A percentile compares a stretch with the other conserved stretches of the same genome.
These are phyloP conservation scores for Neoboletus magnificus DNA, from an alignment of 768 basidiomycete species.

Conservation along the genomic window DNA sequence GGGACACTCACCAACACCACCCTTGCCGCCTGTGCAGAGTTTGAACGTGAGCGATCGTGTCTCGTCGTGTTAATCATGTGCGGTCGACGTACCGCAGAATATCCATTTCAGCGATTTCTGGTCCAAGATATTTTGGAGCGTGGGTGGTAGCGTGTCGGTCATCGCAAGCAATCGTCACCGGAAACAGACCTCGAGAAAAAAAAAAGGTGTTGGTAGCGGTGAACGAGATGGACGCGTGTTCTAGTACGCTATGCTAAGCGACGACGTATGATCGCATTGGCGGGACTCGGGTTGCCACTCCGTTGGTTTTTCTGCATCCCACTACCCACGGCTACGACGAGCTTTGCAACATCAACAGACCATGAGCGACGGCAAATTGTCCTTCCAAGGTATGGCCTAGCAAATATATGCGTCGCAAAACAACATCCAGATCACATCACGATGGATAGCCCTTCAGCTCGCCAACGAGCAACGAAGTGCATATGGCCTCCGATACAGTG, in stretches of 20 bases:
- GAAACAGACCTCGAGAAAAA: conserved; percentile 2
- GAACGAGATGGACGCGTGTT: conserved; percentile 20
- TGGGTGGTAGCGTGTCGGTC: conserved; percentile 68
- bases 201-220: background rate
- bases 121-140: conserved; percentile 92
- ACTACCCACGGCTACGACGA: conserved; percentile 8
- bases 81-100: conserved; percentile 80
- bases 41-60: conserved; percentile 10
- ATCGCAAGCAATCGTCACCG: conserved; percentile 32
- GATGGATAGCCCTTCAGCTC: conserved; percentile 67
- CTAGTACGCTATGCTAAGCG: conserved; percentile 13
- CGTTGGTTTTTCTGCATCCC: no score
- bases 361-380: conserved; percentile 29
- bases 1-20: conserved; percentile 81
- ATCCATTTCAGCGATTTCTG: conserved; percentile 97
- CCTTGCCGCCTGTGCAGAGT: conserved; percentile 79
- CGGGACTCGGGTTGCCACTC: background rate
- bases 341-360: background rate
- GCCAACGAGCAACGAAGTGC: conserved; percentile 86
- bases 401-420: background rate
- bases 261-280: conserved; percentile 1
- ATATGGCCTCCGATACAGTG: conserved; percentile 89
- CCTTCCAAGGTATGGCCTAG: conserved; percentile 41
- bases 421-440: conserved; percentile 1
- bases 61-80: conserved; percentile 8